phyloP scores from a whole-genome alignment of 805 yeast species.

The Starmerella bacillaris region DNA sequence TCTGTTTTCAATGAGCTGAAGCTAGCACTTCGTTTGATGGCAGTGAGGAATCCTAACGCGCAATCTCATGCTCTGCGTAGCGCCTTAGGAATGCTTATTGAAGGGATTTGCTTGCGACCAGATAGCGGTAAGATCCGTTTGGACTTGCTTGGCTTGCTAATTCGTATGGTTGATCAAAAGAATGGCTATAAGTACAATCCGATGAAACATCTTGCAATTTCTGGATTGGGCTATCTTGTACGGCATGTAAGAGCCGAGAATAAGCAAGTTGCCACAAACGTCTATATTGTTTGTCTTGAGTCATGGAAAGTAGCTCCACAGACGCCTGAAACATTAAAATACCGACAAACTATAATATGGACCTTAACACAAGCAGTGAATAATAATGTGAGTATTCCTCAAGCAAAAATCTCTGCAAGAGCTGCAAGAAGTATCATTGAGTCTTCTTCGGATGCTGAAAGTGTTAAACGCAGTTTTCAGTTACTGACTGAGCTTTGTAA shows the following conservation, averaged over 20 bases:
- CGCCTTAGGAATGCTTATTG: constrained; percentile 15
- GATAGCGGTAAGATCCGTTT: constrained; percentile 6
- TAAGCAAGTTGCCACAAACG: constrained; percentile 14
- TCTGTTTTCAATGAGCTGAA: constrained; percentile 3
- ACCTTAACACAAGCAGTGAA: constrained; percentile 10
- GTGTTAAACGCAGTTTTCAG: constrained; percentile 16
- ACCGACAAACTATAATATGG: constrained; percentile 15
- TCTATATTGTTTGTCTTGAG: constrained; percentile 13
- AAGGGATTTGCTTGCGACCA: constrained; percentile 7
- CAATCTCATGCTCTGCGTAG: constrained; percentile 14
- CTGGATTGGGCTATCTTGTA: constrained; percentile 13
- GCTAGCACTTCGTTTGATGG: constrained; percentile 12
- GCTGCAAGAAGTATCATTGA: constrained; percentile 16
- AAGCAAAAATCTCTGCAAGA: constrained; percentile 21
- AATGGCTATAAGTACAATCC: constrained; percentile 11
- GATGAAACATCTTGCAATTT: constrained; percentile 16
- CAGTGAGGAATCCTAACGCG: constrained; percentile 14
- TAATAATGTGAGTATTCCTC: constrained; percentile 19
- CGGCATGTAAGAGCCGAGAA: constrained; percentile 6
- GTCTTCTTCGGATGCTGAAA: constrained; percentile 18
- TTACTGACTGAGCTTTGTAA: constrained; percentile 17
- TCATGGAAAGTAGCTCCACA: constrained; percentile 9
- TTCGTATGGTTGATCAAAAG: constrained; percentile 13
- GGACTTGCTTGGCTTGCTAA: constrained; percentile 12
- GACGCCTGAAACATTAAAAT: constrained; percentile 5